Conservation (phyloP, 2,329 filamentous ascomycete genomes). For the Catunica adiposa region DNA sequence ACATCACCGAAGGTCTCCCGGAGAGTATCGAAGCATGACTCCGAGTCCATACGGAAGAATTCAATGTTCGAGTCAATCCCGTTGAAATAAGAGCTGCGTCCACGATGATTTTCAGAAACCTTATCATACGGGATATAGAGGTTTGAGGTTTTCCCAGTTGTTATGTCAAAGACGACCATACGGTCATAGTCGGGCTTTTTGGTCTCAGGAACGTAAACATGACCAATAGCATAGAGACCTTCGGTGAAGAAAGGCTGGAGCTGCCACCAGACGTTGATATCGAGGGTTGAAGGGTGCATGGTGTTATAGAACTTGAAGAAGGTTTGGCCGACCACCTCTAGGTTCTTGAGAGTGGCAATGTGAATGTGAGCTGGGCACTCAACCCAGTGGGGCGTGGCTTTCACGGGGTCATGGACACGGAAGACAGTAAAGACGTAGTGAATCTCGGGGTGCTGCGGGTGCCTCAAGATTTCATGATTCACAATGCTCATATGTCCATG, state of each 20-base stretch:
- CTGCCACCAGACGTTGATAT: neutral
- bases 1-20: neutral
- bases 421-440: neutral
- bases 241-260: neutral
- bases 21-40: neutral
- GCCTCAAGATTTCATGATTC: neutral
- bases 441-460: neutral
- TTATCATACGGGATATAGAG: neutral
- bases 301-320: neutral
- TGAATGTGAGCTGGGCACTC: neutral
- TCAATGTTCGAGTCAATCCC: neutral
- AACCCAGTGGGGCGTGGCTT: neutral
- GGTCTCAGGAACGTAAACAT: neutral
- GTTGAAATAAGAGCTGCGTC: neutral
- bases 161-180: neutral
- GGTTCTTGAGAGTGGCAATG: neutral
- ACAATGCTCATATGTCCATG: neutral
- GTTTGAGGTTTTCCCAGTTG: neutral
- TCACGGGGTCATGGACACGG: neutral
- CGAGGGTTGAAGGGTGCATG: neutral
- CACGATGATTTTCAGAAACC: neutral
- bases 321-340: neutral
- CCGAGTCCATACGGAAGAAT: conserved; percentile 4
- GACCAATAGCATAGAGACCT: conserved; percentile 1
- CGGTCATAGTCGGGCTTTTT: neutral